A percentile compares a stretch with the other conserved stretches of the same genome.
Conservation (phyloP, 495 filamentous ascomycete genomes). For the Hyphodiscus hymeniophilus region DNA sequence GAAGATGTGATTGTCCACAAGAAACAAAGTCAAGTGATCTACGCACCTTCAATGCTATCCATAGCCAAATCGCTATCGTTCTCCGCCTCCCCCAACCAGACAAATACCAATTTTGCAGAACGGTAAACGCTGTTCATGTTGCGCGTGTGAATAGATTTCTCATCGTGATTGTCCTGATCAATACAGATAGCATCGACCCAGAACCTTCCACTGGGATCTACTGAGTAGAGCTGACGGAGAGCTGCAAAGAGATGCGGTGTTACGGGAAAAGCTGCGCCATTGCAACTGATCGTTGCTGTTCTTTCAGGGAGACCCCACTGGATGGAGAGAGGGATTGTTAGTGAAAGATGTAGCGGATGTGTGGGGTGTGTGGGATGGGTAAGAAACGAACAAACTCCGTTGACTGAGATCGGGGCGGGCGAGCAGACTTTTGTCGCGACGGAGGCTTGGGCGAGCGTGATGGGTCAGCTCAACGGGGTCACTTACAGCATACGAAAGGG, state of each 20-base stretch:
- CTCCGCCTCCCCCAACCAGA: slow-evolving; percentile 5
- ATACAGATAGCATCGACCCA: slow-evolving; percentile 23
- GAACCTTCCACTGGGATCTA: slow-evolving; percentile 1
- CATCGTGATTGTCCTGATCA: slow-evolving; percentile 20
- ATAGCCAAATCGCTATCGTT: neutral
- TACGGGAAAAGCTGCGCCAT: neutral
- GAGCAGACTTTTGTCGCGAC: too few relatives aligned
- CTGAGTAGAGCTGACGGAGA: neutral
- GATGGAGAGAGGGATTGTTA: too few relatives aligned
- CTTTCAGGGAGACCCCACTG: neutral
- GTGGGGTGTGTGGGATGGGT: too few relatives aligned
- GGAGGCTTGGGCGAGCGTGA: too few relatives aligned
- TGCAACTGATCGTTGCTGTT: neutral
- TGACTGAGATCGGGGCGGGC: too few relatives aligned
- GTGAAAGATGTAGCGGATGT: too few relatives aligned
- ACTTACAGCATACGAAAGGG: slow-evolving; percentile 23
- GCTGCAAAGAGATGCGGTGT: neutral
- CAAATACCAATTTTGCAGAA: slow-evolving; percentile 3
- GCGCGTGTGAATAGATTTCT: slow-evolving; percentile 20
- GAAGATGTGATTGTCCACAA: too few relatives aligned
- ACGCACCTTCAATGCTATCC: neutral
- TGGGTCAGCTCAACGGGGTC: too few relatives aligned
- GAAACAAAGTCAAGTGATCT: too few relatives aligned
- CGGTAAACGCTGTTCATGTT: slow-evolving; percentile 16
- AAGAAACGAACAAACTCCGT: too few relatives aligned